Evolutionary conservation across 2,329 filamentous ascomycete genomes (phyloP), one percentile per base, ranked within the genome.

Genomic region (Alternaria tenuissima): DNA sequence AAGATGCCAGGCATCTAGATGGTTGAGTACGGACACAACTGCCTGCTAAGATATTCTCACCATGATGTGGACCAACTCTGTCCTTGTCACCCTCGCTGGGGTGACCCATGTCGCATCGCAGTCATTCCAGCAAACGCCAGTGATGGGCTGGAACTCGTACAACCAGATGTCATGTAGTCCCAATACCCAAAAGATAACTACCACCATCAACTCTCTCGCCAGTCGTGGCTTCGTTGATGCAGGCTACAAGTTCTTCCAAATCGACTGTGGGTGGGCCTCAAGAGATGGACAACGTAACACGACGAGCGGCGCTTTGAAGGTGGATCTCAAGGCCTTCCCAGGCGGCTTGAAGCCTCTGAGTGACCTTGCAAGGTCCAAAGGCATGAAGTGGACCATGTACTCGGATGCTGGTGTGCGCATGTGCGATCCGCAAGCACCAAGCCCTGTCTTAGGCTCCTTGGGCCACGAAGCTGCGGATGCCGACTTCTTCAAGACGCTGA

Each of bases 361-460:
- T 30, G 66, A 68, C 22, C 56, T 66, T 20, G 65, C 66, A 36
- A 64, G 66, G 16, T 63, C 55, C n/a, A 69, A 69, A 39, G 66
- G 65, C 8, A 69, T 69, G 66, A 69, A 69, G 42, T 68, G 66
- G 65, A 63, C 66, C 4, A 69, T 69, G 66, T 69, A 69, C 41
- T 68, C 65, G 9, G 66, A 69, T 52, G 66, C 66, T 1, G 66
- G 66, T 7, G 63, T 64, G 7, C 55, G 65, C 30, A 69, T 69
- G 66, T 69, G 66, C 42, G 66, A 68, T 39, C 47, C 61, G 3
- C 41, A 68, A 41, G 47, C 52, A 36, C 65, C 66, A 7, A 68
- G 63, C 36, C 66, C 66, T 7, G 63, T 68, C 30, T 18, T 62
- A 6, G 66, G 65, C 7, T 60, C 59, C 9, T 43, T 69, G 20